Conservation (phyloP, 179 eudicot species). For the Beta lomatogona region DNA sequence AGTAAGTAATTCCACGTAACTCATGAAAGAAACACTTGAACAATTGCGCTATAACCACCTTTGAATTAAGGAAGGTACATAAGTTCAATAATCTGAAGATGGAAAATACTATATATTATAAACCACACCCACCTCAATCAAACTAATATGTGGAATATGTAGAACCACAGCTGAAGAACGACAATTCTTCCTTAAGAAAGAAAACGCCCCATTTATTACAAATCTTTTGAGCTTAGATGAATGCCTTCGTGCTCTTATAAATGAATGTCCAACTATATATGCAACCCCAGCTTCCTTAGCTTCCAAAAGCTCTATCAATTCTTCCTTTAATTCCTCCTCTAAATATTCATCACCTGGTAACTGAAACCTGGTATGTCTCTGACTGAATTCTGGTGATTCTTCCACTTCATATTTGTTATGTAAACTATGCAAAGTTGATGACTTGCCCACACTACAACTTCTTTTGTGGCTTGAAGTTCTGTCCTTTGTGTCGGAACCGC, state of each 20-base stretch:
- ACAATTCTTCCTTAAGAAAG: constrained; percentile 45
- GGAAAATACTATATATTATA: constrained; percentile 33
- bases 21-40: no score
- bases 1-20: no score
- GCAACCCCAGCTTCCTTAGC: constrained; percentile 52
- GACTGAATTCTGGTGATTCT: constrained; percentile 27
- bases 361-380: constrained; percentile 30
- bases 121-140: constrained; percentile 54
- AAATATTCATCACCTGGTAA: constrained; percentile 29
- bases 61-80: no score
- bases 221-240: constrained; percentile 43
- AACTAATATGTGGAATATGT: constrained; percentile 51
- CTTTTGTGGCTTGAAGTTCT: constrained; percentile 2
- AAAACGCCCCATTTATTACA: constrained; percentile 38
- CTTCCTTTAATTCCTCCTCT: constrained; percentile 40
- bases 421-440: constrained; percentile 31
- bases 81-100: not conserved
- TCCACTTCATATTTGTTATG: constrained; percentile 40
- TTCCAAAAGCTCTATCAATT: constrained; percentile 42
- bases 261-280: constrained; percentile 47
- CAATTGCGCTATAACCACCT: no score
- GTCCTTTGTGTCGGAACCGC: not conserved
- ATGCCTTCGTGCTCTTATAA: constrained; percentile 41
- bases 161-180: constrained; percentile 45
- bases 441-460: constrained; percentile 28